A percentile compares a stretch with the other conserved stretches of the same genome.
phyloP scores from a whole-genome alignment of 345 rosid species.

The Mercurialis annua region DNA sequence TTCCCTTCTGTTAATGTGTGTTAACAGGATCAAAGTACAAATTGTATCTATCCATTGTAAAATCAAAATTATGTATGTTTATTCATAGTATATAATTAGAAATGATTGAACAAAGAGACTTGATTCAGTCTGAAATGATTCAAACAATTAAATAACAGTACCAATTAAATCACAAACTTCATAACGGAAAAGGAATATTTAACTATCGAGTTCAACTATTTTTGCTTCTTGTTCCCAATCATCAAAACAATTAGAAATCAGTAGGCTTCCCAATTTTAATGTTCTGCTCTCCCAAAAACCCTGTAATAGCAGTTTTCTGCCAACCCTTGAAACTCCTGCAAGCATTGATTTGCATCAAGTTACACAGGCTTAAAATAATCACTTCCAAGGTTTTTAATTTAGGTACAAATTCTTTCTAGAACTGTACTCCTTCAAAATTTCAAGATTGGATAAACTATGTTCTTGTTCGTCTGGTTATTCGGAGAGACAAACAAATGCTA shows the following conservation, averaged over 20 bases:
- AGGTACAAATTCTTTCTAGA: background rate
- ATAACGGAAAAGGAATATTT: too few relatives aligned
- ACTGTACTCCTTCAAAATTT: background rate
- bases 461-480: too few relatives aligned
- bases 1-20: conserved; percentile 12
- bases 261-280: conserved; percentile 32
- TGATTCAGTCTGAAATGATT: background rate
- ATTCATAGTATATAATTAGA: background rate
- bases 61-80: background rate
- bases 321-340: conserved; percentile 88
- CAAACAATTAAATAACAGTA: background rate
- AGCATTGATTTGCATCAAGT: conserved; percentile 2
- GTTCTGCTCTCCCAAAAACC: conserved; percentile 53
- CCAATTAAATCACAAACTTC: background rate
- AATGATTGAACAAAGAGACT: background rate
- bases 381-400: background rate
- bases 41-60: background rate
- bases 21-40: background rate
- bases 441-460: background rate
- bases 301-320: conserved; percentile 77
- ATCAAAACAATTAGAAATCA: conserved; percentile 7
- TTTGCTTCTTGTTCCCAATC: background rate
- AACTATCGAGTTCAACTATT: too few relatives aligned
- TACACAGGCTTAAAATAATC: background rate
- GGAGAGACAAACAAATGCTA: background rate